phyloP scores from a whole-genome alignment of 257 asterid species.

The Solanum appendiculatum region DNA sequence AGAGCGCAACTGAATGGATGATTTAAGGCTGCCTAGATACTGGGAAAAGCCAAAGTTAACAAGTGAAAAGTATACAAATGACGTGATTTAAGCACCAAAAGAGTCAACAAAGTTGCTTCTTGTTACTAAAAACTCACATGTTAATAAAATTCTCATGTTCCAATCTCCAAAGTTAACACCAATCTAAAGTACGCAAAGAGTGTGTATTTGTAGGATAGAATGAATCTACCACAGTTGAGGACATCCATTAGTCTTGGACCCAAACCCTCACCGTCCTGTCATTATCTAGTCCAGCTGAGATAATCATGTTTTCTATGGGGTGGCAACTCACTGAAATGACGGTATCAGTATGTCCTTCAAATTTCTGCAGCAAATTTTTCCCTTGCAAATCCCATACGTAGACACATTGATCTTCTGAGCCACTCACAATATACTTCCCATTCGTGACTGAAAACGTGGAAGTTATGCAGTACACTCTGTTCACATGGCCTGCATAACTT shows the following conservation, averaged over 20 bases:
- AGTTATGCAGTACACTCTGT: constrained; percentile 53
- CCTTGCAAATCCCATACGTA: constrained; percentile 84
- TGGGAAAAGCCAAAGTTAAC: not conserved
- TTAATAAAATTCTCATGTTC: not conserved
- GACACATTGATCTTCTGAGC: constrained; percentile 74
- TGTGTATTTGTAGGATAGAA: not conserved
- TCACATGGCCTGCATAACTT: constrained; percentile 56
- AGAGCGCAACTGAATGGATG: not conserved
- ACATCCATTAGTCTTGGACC: constrained; percentile 47
- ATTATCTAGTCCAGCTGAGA: constrained; percentile 73
- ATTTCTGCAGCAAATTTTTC: constrained; percentile 61
- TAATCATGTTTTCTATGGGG: constrained; percentile 60
- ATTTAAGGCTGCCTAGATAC: not conserved
- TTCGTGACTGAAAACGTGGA: constrained; percentile 68
- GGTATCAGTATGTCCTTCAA: constrained; percentile 79
- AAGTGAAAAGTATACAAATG: not conserved
- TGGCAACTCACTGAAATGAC: constrained; percentile 69
- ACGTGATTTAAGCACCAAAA: not conserved
- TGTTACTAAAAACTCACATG: not conserved
- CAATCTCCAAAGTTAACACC: not conserved
- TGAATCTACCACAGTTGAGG: constrained; percentile 10
- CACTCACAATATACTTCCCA: constrained; percentile 76
- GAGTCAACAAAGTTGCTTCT: not conserved
- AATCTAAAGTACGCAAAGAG: not conserved
- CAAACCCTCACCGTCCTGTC: constrained; percentile 73